phyloP scores from a whole-genome alignment of 2,329 filamentous ascomycete genomes.

The Calonectria crousiana region DNA sequence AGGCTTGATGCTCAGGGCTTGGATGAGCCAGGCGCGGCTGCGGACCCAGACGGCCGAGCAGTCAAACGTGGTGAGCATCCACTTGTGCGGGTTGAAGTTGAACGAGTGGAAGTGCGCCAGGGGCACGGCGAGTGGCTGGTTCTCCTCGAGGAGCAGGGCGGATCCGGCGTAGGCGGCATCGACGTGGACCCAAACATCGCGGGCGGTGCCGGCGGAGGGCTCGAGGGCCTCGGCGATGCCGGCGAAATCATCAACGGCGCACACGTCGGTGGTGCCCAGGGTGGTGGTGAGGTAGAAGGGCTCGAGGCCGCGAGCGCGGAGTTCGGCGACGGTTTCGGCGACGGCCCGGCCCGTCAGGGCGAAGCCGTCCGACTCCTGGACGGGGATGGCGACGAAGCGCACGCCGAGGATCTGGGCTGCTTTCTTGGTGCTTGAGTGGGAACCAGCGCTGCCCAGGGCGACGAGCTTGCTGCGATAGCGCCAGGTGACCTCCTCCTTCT shows the following conservation, averaged over 20 bases:
- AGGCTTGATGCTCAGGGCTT: constrained; percentile 82
- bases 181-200: constrained; percentile 88
- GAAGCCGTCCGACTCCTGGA: constrained; percentile 73
- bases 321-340: constrained; percentile 71
- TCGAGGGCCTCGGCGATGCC: constrained; percentile 69
- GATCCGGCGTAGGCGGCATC: constrained; percentile 94
- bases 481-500: constrained; percentile 78
- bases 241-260: constrained; percentile 85
- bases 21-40: constrained; percentile 79
- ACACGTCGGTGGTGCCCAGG: constrained; percentile 89
- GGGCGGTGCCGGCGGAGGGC: constrained; percentile 44
- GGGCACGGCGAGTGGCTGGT: constrained; percentile 74
- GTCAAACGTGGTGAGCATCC: constrained; percentile 95
- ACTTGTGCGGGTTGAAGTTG: constrained; percentile 98
- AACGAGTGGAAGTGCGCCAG: constrained; percentile 84
- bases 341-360: constrained; percentile 76
- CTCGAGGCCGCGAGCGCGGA: constrained; percentile 76
- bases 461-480: constrained; percentile 71
- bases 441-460: constrained; percentile 81
- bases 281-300: constrained; percentile 90
- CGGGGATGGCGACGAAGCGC: constrained; percentile 79
- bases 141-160: constrained; percentile 84
- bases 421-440: constrained; percentile 89
- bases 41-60: constrained; percentile 84
- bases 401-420: constrained; percentile 88